Evolutionary conservation across 129 eudicot species (phyloP), one percentile per base, ranked within the genome.

Genomic region (Flaveria brownii): DNA sequence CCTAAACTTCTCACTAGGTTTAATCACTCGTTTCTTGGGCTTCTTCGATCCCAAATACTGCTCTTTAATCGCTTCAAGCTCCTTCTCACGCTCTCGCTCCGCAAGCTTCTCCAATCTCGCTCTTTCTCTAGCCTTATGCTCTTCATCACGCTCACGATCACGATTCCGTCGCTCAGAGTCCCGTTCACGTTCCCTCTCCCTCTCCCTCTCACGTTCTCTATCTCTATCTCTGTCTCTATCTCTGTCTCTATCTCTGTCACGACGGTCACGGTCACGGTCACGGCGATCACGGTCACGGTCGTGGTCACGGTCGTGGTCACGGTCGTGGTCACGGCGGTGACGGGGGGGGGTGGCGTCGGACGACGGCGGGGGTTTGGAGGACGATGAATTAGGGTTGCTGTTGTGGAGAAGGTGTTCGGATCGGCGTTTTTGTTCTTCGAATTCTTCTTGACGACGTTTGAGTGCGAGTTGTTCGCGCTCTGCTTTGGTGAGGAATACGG

Each of bases 1-100:
- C 12, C 91, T 75, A 49, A 87, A 87, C 82, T 87, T 87, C 84
- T 87, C 91, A 50, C 91, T 87, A 12, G 91, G 88, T 55, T 87
- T 87, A 47, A 87, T 87, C 10, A 87, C 91, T 15, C 91, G 46
- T 16, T 87, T 87, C 74, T 87, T 87, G 6, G 91, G 91, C 16
- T 87, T 87, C 22, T 87, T 87, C 6, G 82, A 74, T 15, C 91
- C 88, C 13, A 87, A 39, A 68, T 87, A 84, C 80, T 87, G 91
- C 54, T 87, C 88, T 57, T 87, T 87, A 61, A 84, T 87, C n/a
- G 82, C 80, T 28, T 84, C 91, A 9, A 87, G 82, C 30, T 87
- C 91, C 84, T 87, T 87, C 43, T 78, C 88, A 2, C 80, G 78
- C 69, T 87, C 91, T 64, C 88, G 70, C 41, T 87, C 86, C 1